Percentiles rank a stretch among this genome's conserved stretches.
These are phyloP conservation scores for Megacollybia platyphylla DNA, from an alignment of 1,284 basidiomycete species.

Conservation along the genomic window DNA sequence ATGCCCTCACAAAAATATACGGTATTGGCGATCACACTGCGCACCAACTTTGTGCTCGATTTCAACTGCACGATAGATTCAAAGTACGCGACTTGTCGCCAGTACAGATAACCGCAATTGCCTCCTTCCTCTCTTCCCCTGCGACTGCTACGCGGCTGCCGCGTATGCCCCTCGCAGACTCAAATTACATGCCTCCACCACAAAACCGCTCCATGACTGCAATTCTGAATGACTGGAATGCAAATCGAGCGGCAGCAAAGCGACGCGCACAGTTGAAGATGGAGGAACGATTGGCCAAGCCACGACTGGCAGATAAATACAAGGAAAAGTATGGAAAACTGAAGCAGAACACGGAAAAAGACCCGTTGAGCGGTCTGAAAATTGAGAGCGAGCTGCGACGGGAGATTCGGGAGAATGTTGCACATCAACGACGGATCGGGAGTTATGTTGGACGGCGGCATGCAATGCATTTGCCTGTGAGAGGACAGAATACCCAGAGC, in stretches of 20 bases:
- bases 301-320: not conserved
- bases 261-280: slow-evolving; percentile 18
- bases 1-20: slow-evolving; percentile 76
- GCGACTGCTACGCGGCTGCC: slow-evolving; percentile 50
- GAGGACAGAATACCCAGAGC: slow-evolving; percentile 80
- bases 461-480: slow-evolving; percentile 79
- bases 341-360: slow-evolving; percentile 15
- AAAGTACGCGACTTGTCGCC: slow-evolving; percentile 69
- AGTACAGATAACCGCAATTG: slow-evolving; percentile 70
- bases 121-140: slow-evolving; percentile 83
- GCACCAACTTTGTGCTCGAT: slow-evolving; percentile 73
- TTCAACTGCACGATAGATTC: slow-evolving; percentile 75
- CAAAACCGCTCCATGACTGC: slow-evolving; percentile 29
- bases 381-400: slow-evolving; percentile 76
- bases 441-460: slow-evolving; percentile 81
- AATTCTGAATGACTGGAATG: slow-evolving; percentile 23
- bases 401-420: slow-evolving; percentile 77
- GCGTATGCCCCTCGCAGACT: slow-evolving; percentile 48
- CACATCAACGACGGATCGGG: slow-evolving; percentile 82
- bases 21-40: slow-evolving; percentile 70
- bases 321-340: not conserved
- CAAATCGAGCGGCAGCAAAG: slow-evolving; percentile 8
- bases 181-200: slow-evolving; percentile 34
- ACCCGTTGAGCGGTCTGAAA: slow-evolving; percentile 60
- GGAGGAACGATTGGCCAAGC: slow-evolving; percentile 8